Evolutionary conservation across 192 early-diverging fungal genomes (phyloP), one percentile per base, ranked within the genome.

Genomic region (Endogone sp.): DNA sequence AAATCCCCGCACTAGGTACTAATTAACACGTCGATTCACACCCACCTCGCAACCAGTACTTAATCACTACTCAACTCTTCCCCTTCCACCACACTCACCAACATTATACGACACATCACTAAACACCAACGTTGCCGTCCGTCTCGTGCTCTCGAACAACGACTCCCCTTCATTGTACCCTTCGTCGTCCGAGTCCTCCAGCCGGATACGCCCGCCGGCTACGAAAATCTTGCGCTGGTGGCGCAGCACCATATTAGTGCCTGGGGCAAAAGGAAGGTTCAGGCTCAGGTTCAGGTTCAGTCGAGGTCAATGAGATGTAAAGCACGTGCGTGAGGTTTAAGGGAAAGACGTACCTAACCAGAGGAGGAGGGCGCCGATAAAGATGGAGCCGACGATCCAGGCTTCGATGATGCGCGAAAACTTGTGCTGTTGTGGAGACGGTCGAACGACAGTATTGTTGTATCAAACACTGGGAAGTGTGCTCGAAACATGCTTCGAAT

Each of bases 91-190:
- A 1, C 37, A 49, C 2, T 76, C 76, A 11, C 71, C 73, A 27
- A 91, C 79, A 6, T 60, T 67, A 74, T 91, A 91, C 56, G 77
- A 57, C 26, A 86, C 65, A 65, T 90, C 79, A 27, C 75, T 66
- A 70, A 90, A 91, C 77, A 81, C 77, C 3, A 91, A 60, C 21
- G 83, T 74, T 3, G 84, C 80, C 21, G 88, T 49, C 37, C 37
- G 9, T 49, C 37, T 49, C 1, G 37, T 49, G 37, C 37, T 49
- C 37, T 49, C 37, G 1, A 49, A 49, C 37, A 49, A 16, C 37
- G 37, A 49, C 37, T 49, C 37, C 37, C 16, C 37, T 16, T 49
- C 37, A 16, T 49, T 49, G 37, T 49, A 49, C 37, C 6, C 37
- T 16, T 49, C 37, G 37, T 49, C 37, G 37, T 49, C 37, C 16